Evolutionary conservation across 306 rosid species (phyloP), one percentile per base, ranked within the genome.

Genomic region (Prunus fruticosa): DNA sequence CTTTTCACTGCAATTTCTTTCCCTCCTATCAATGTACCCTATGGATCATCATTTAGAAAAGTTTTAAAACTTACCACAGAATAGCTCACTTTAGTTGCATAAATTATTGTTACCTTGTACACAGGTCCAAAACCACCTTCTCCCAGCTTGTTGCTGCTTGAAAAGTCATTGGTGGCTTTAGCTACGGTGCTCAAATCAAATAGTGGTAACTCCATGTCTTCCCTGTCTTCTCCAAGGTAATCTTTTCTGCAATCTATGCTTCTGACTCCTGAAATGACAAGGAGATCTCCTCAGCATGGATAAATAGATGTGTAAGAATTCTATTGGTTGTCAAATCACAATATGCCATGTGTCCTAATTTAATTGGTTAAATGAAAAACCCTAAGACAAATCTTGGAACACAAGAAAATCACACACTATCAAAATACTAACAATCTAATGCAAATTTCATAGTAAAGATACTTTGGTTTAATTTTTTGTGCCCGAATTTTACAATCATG

Each of bases 121-220:
- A 72, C 83, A 16, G 74, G 68, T 19, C 83, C 83, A 67, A 66
- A 79, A 23, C 79, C 83, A 10, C 83, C 78, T 8, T 64, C 22
- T 15, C 83, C 79, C 23, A 73, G 46, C 73, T 45, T 56, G 45
- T 22, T 15, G 32, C n/a, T 30, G 18, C 16, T 50, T 41, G 83
- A 73, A 70, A 79, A 73, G 20, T 65, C 12, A n/a, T 67, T 56
- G 43, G 83, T 79, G 7, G 83, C 74, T 56, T 71, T 23, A 28
- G 49, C 32, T n/a, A 79, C 1, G 8, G 82, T 63, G 18, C 34
- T 16, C 25, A 62, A 72, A 61, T 78, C 72, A 63, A 71, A 78
- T 27, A 63, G 11, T 6, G 77, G 82, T 38, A 78, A 52, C n/a
- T 78, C 77, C 19, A 78, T 2, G 20, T 53, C 50, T 50, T 80